Percentiles rank a stretch among this genome's conserved stretches.
Evolutionary conservation across 345 rosid genomes (phyloP).

Genomic region (Hypericum perforatum): DNA sequence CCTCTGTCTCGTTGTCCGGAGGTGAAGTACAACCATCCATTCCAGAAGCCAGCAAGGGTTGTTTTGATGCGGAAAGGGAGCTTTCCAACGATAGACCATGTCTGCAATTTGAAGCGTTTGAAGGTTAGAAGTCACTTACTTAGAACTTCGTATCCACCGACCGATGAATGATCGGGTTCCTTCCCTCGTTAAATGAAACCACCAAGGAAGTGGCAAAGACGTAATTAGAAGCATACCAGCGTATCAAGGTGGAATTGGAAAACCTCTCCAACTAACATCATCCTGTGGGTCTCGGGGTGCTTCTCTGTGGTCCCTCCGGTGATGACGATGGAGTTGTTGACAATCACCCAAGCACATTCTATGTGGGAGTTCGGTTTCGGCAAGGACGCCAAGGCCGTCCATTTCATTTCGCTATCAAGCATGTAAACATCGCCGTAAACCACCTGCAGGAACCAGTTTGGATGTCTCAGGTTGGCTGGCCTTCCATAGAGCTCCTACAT

Average conservation of each 20-base stretch:
- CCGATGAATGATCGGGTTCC: no score
- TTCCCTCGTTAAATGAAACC: no score
- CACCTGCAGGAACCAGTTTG: constrained; percentile 29
- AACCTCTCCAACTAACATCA: constrained; percentile 73
- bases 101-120: constrained; percentile 30
- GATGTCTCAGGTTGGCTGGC: background rate
- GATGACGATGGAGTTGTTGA: constrained; percentile 66
- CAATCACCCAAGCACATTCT: constrained; percentile 66
- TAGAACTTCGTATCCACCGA: no score
- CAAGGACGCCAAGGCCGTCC: constrained; percentile 61
- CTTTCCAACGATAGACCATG: constrained; percentile 77
- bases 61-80: constrained; percentile 77
- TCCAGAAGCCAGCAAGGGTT: constrained; percentile 53
- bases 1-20: constrained; percentile 85
- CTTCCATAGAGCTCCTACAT: background rate
- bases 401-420: constrained; percentile 66
- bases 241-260: constrained; percentile 57
- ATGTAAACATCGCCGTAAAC: constrained; percentile 71
- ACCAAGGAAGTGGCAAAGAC: constrained; percentile 6
- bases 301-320: constrained; percentile 75
- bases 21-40: constrained; percentile 72
- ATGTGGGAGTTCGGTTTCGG: constrained; percentile 81
- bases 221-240: constrained; percentile 24
- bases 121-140: no score
- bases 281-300: constrained; percentile 68